phyloP scores from a whole-genome alignment of 164 flowering plant species.

The Aristolochia contorta region DNA sequence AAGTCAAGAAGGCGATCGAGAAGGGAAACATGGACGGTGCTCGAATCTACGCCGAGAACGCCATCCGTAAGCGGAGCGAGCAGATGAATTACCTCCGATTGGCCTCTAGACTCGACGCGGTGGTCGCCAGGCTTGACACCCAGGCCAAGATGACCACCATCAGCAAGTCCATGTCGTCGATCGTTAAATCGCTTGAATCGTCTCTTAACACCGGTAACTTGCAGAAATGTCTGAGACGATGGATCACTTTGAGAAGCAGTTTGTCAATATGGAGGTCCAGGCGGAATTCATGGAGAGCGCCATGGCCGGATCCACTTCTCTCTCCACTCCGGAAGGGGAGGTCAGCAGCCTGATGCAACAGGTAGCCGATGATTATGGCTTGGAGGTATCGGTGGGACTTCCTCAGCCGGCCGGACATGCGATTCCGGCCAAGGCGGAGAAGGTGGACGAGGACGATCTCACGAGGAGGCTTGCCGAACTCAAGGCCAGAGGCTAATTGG shows the following conservation, averaged over 20 bases:
- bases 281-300: constrained; percentile 17
- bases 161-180: constrained; percentile 13
- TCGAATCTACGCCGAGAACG: constrained; percentile 18
- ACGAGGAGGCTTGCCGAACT: constrained; percentile 16
- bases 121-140: constrained; percentile 16
- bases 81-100: constrained; percentile 20
- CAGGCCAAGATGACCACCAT: constrained; percentile 14
- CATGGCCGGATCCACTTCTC: constrained; percentile 17
- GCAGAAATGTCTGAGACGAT: constrained; percentile 17
- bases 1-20: constrained; percentile 22
- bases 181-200: constrained; percentile 14
- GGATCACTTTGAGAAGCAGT: constrained; percentile 17
- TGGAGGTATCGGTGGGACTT: constrained; percentile 15
- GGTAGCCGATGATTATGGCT: constrained; percentile 18
- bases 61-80: constrained; percentile 16
- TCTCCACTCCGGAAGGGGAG: constrained; percentile 14
- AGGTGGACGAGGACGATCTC: constrained; percentile 20
- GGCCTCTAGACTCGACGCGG: constrained; percentile 17
- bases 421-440: constrained; percentile 13
- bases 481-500: constrained; percentile 17
- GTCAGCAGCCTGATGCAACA: constrained; percentile 20
- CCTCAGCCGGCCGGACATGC: constrained; percentile 14
- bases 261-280: constrained; percentile 19
- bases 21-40: constrained; percentile 19
- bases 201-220: constrained; percentile 12